Base-by-base conservation (phyloP, 2,329 filamentous ascomycete genomes). In the Phaeosphaeriaceae sp. region DNA sequence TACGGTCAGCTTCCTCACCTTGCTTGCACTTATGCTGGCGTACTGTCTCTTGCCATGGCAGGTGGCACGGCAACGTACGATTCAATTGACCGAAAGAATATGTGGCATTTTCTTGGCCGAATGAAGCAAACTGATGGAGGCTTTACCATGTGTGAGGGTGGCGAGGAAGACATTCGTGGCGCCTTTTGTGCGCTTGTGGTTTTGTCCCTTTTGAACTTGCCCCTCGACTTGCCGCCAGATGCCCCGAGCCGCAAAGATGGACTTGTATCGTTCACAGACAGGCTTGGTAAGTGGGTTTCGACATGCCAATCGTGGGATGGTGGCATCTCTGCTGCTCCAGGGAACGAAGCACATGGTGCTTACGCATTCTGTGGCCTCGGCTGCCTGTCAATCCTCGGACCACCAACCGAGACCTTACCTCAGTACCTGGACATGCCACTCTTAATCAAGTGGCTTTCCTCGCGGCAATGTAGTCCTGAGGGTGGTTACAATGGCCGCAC, bases 261-360 rank as follows among this genome's bases (percentile, higher is more conserved):
- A 51, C 79, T 88, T 61, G 83, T 85, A 48, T 85, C 82, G 51
- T 89, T 97, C 63, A 86, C 90, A 54, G 88, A 89, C 59, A 86
- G 88, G 27, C 85, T 98, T 25, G 89, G 88, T 24, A 88, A 92
- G 70, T 97, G 93, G 84, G 84, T 98, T 48, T 86, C 88, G 45
- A 83, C 85, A 79, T 97, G 94, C 90, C 94, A 98, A 84, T 96
- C 92, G 11, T 97, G 90, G 78, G 95, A 99, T 81, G 95, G 95
- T 63, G 95, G 95, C 49, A 93, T 99, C 67, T 93, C 91, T 64
- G 90, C 88, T 55, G 89, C 90, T 63, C 95, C 93, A 52, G 90
- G 89, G 58, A 89, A 90, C 63, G 95, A 99, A 83, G 95, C 94
- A 54, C 95, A 99, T 79, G 95, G 95, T 60, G 95, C 92, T 63